Percentiles rank a stretch among this genome's conserved stretches.
phyloP scores from a whole-genome alignment of 164 flowering plant genomes.

The Tetrastigma voinierianum region DNA sequence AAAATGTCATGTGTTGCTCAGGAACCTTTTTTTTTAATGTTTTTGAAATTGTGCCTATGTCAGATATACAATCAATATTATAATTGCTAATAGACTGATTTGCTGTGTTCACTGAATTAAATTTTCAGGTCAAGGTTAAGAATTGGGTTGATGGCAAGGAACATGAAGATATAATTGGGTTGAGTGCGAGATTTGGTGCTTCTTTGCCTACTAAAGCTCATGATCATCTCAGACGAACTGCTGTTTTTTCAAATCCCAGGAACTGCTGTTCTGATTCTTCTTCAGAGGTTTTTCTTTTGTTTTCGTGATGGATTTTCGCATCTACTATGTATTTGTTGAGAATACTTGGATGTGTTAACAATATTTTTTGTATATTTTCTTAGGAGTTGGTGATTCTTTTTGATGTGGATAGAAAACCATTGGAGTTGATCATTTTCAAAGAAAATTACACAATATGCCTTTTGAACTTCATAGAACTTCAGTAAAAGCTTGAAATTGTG shows the following conservation, averaged over 20 bases:
- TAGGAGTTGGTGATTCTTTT: too few species aligned
- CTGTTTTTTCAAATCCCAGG: conserved; percentile 51
- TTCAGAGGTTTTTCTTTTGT: conserved; percentile 40
- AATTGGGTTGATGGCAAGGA: conserved; percentile 66
- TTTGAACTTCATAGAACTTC: too few species aligned
- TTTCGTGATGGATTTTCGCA: background rate
- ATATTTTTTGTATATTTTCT: too few species aligned
- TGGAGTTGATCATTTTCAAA: too few species aligned
- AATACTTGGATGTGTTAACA: background rate
- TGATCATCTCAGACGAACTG: conserved; percentile 38
- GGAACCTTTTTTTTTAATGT: too few species aligned
- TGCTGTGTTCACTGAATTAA: background rate
- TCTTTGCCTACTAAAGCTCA: conserved; percentile 45
- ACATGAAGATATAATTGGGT: conserved; percentile 43
- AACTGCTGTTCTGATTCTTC: conserved; percentile 56
- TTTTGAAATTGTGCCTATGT: background rate
- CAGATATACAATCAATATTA: too few species aligned
- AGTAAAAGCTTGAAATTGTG: too few species aligned
- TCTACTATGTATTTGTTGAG: background rate
- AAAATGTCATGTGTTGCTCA: too few species aligned
- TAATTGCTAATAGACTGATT: background rate
- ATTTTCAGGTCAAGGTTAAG: conserved; percentile 69
- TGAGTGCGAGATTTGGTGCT: conserved; percentile 76
- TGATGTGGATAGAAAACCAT: too few species aligned
- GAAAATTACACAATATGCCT: too few species aligned